Base-by-base conservation (phyloP, 768 basidiomycete genomes). In the Leucocoprinus sp. region DNA sequence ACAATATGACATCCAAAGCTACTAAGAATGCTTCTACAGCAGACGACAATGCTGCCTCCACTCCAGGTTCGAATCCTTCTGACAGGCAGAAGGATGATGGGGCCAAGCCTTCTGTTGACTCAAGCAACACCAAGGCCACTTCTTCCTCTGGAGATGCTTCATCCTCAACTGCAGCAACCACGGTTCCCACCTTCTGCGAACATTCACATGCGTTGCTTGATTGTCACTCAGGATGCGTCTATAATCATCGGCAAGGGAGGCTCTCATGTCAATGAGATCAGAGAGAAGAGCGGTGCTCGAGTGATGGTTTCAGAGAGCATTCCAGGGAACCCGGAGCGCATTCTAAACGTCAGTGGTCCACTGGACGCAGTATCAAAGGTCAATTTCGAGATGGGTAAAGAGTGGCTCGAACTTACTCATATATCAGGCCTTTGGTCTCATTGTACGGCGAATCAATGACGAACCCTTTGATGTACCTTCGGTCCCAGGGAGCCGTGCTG, bases 341-440 rank as follows among this genome's bases (percentile, higher is more conserved):
- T 99, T 54, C 71, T 99, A 55, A 93, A 93, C 60, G 93, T 99
- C 51, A 91, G 85, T 54, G 96, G 96, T 2, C 85, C 93, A 17
- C 75, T 99, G 41, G 96, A 99, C 58, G 93, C 96, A n/a, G 96
- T 98, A 15, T 92, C 89, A 48, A 99, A 99, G 83, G 95, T 87
- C 49, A 35, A 18, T 31, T 9, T 34, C 15, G 35, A 21, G n/a
- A 27, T 5, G n/a, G n/a, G 19, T 22, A n/a, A 3, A 22, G n/a
- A 22, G 26, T 33, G 5, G 23, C n/a, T 28, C 3, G 28, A 36
- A 41, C 31, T 50, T 44, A 35, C n/a, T 44, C 33, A 31, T 27
- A 26, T 31, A n/a, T 12, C 43, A 98, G 95, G 96, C 96, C 7
- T 99, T 97, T 64, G 96, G 96, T 45, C 81, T 99, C 51, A 97